These are phyloP conservation scores for Alternaria longipes DNA, from an alignment of 2,329 filamentous ascomycete species.

Conservation along the genomic window DNA sequence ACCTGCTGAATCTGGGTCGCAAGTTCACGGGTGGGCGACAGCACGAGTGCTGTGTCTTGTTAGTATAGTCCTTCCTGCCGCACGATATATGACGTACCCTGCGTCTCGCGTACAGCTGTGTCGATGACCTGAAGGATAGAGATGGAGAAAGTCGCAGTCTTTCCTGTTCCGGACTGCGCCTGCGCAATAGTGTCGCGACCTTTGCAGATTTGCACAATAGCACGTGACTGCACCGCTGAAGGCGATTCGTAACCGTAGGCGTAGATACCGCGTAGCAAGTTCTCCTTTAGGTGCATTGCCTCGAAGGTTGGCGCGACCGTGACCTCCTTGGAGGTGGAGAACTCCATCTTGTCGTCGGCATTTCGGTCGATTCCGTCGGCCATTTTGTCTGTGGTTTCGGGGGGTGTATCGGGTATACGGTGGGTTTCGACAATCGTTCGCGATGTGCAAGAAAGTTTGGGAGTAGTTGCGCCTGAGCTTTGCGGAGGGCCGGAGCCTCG, in stretches of 20 bases:
- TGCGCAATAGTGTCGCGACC: slow-evolving; percentile 98
- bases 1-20: slow-evolving; percentile 99
- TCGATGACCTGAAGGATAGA: slow-evolving; percentile 96
- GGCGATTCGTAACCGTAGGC: slow-evolving; percentile 99
- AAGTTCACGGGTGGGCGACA: slow-evolving; percentile 95
- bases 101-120: slow-evolving; percentile 88
- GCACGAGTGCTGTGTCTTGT: slow-evolving; percentile 73
- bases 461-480: slow-evolving; percentile 21
- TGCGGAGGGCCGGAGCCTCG: slow-evolving; percentile 27
- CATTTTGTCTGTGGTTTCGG: slow-evolving; percentile 66
- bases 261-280: slow-evolving; percentile 94
- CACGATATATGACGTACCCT: slow-evolving; percentile 59
- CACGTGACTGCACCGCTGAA: slow-evolving; percentile 95
- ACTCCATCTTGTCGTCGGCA: slow-evolving; percentile 96
- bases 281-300: slow-evolving; percentile 93
- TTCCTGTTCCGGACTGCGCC: slow-evolving; percentile 95
- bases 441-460: slow-evolving; percentile 37
- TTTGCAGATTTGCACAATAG: slow-evolving; percentile 99
- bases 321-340: slow-evolving; percentile 97
- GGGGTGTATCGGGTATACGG: background rate
- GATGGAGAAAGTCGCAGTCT: slow-evolving; percentile 96
- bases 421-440: slow-evolving; percentile 15
- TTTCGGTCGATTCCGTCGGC: slow-evolving; percentile 92
- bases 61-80: slow-evolving; percentile 12
- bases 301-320: slow-evolving; percentile 82